These are phyloP conservation scores for Trichoderma polysporum DNA, from an alignment of 2,329 filamentous ascomycete genomes.

Conservation along the genomic window DNA sequence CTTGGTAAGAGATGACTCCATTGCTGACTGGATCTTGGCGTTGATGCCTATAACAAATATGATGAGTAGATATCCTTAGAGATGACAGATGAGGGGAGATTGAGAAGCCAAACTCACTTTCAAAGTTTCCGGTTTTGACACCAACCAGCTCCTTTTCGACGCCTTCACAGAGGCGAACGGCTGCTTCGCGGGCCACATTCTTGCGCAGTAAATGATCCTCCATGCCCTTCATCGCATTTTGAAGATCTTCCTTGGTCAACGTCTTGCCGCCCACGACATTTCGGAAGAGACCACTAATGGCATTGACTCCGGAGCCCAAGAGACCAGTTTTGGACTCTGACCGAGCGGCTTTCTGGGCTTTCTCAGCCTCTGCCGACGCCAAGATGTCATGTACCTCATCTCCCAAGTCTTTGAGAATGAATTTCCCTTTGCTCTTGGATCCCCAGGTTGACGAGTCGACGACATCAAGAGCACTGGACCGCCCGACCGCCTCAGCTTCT, in stretches of 20 bases:
- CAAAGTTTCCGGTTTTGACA: slow-evolving; percentile 88
- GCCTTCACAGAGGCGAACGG: slow-evolving; percentile 83
- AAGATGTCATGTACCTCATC: slow-evolving; percentile 92
- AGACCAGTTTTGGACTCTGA: slow-evolving; percentile 59
- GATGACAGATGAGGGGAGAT: background rate
- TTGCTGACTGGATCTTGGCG: slow-evolving; percentile 76
- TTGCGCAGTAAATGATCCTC: slow-evolving; percentile 92
- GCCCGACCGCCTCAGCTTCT: slow-evolving; percentile 49
- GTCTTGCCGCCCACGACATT: slow-evolving; percentile 95
- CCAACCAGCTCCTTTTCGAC: slow-evolving; percentile 89
- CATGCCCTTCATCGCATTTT: slow-evolving; percentile 93
- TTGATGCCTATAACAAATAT: slow-evolving; percentile 59
- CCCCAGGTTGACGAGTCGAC: slow-evolving; percentile 83
- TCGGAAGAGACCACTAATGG: slow-evolving; percentile 84
- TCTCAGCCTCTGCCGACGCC: slow-evolving; percentile 71
- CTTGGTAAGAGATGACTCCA: slow-evolving; percentile 89
- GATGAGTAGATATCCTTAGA: background rate
- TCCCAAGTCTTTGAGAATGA: slow-evolving; percentile 88
- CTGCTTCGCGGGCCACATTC: slow-evolving; percentile 94
- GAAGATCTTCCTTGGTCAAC: slow-evolving; percentile 82
- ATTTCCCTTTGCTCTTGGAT: slow-evolving; percentile 82
- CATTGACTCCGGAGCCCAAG: slow-evolving; percentile 75
- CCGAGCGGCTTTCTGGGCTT: slow-evolving; percentile 44
- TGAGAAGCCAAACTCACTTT: slow-evolving; percentile 50
- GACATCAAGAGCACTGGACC: slow-evolving; percentile 64